phyloP scores from a whole-genome alignment of 2,329 filamentous ascomycete genomes.

The Gnomoniopsis smithogilvyi region DNA sequence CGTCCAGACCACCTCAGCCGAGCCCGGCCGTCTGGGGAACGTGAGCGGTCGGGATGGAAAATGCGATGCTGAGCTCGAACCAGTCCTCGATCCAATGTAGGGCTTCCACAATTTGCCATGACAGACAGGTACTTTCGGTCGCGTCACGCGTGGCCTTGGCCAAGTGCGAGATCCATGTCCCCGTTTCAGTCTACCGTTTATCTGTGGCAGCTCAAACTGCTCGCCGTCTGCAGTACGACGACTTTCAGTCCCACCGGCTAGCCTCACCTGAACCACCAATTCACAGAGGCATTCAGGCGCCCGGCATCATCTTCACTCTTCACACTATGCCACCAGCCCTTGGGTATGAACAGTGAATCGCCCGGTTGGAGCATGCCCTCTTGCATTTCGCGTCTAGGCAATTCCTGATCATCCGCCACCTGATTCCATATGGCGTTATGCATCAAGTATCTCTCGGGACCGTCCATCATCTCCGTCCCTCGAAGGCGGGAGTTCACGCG shows the following conservation, averaged over 20 bases:
- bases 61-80: too few species aligned
- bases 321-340: constrained; percentile 86
- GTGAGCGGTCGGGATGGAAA: too few species aligned
- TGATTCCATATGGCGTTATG: constrained; percentile 68
- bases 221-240: not conserved
- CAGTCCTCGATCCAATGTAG: too few species aligned
- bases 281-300: constrained; percentile 46
- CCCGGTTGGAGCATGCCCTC: constrained; percentile 60
- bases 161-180: not conserved
- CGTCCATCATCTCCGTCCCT: constrained; percentile 89
- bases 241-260: not conserved
- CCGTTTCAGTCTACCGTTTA: not conserved
- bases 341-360: constrained; percentile 75
- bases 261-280: constrained; percentile 75
- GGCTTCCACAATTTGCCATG: too few species aligned
- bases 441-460: constrained; percentile 63
- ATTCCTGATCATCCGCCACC: constrained; percentile 20
- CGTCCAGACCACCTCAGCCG: too few species aligned
- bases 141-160: not conserved
- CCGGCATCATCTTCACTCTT: constrained; percentile 52
- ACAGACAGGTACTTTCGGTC: too few species aligned
- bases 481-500: constrained; percentile 53
- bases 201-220: not conserved
- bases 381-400: constrained; percentile 22
- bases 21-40: too few species aligned